Evolutionary conservation across 225 moss, liverwort and hornwort genomes (phyloP), one percentile per base, ranked within the genome.

Genomic region (Marchantia paleacea): DNA sequence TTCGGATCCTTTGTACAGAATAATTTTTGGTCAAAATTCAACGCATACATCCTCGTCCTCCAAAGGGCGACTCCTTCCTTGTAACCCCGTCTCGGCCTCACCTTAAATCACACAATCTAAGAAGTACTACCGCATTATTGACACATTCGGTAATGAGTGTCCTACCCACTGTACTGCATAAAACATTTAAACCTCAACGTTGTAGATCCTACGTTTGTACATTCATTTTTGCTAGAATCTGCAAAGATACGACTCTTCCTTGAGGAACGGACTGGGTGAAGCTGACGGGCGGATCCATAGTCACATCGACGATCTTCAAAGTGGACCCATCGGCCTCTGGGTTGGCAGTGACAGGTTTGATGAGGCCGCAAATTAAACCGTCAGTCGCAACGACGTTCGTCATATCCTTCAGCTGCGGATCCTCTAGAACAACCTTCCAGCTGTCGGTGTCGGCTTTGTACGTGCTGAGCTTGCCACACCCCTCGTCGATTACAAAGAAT

Each of bases 391-490:
- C 76, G 10, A 81, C 47, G 50, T 74, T 74, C 2, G 65, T 52
- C 1, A 87, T 61, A 19, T 84, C 77, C 29, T 69, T 82, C 60
- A 87, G 30, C 60, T 31, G 57, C 10, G 55, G 52, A 80, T 87
- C 73, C 47, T 80, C 82, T 57, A 84, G 48, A 7, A 91, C 26
- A 1, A 80, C 76, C 30, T 77, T 83, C 96, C 96, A 96, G 12
- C 76, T 84, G 8, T 91, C 91, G 1, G 53, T 74, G 55, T 79
- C 83, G 0, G 73, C 8, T 19, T 80, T 73, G 55, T 93, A 96
- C 0, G 81, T 85, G 64, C 90, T 94, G 11, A 96, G 83, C 81
- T 83, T 92, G 29, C 96, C 94, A 0, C 82, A 79, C 18, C 75
- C 78, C 0, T 91, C 84, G 39, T 94, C 90, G 0, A 96, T 75